phyloP scores from a whole-genome alignment of 2,329 filamentous ascomycete genomes.

The Colletotrichum sp. region DNA sequence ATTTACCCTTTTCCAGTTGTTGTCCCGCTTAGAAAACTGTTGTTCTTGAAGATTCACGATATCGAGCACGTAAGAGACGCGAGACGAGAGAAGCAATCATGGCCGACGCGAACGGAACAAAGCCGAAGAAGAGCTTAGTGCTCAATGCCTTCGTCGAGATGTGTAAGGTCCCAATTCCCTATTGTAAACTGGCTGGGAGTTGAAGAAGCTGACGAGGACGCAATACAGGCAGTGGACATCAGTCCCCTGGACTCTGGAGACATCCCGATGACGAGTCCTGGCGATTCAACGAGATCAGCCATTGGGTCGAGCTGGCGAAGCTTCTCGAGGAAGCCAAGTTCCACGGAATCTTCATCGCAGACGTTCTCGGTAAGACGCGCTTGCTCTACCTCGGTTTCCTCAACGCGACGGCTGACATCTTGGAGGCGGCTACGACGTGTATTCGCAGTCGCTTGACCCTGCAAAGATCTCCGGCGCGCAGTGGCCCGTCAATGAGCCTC shows the following conservation, averaged over 20 bases:
- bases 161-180: slow-evolving; percentile 27
- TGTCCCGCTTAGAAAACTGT: no score
- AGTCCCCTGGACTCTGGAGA: slow-evolving; percentile 56
- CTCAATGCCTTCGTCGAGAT: slow-evolving; percentile 49
- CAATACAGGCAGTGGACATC: slow-evolving; percentile 45
- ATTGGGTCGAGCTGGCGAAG: slow-evolving; percentile 67
- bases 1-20: background rate
- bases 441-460: slow-evolving; percentile 64
- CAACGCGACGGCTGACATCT: background rate
- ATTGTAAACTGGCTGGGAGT: background rate
- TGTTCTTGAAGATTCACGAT: background rate
- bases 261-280: slow-evolving; percentile 69
- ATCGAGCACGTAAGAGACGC: background rate
- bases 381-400: background rate
- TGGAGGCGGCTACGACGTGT: slow-evolving; percentile 71
- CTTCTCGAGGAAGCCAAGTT: slow-evolving; percentile 67
- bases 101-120: slow-evolving; percentile 3
- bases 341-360: slow-evolving; percentile 71
- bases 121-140: slow-evolving; percentile 42
- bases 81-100: background rate
- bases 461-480: slow-evolving; percentile 69
- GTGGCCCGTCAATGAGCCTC: slow-evolving; percentile 74
- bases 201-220: background rate
- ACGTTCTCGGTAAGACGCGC: slow-evolving; percentile 58
- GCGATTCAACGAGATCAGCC: slow-evolving; percentile 63